Base-by-base conservation (phyloP, 1,139 yeast species). In the Geotrichum histeridarum region DNA sequence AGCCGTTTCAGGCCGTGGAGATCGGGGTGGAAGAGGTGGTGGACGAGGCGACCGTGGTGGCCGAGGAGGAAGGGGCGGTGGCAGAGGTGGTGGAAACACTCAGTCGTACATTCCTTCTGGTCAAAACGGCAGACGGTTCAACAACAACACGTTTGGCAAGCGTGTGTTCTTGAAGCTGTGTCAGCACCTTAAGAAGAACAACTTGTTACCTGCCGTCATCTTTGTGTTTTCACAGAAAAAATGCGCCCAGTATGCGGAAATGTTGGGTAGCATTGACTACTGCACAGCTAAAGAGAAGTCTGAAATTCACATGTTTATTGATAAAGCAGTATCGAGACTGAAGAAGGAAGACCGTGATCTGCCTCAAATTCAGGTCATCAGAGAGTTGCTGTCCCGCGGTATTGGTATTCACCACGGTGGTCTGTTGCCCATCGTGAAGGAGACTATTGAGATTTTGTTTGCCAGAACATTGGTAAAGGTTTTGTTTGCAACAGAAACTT, bases 331-430 rank as follows among this genome's bases (percentile, higher is more conserved):
- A 33, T 79, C 93, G 0, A 78, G 99, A 54, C 78, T 93, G 68
- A 88, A 87, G 64, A 85, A 84, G 62, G 99, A 93, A 64, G 99
- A 93, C 68, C 78, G 98, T 57, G 94, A 86, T 55, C 75, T 93
- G 54, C 99, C 99, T 0, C 99, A 93, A 69, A 93, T 93, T 56
- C 61, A 86, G 55, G 82, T 86, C 61, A 79, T 91, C 57, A 77
- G 95, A 61, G 95, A 89, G 38, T 76, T 93, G 77, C 73, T 93
- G 43, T 80, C 91, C 51, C 77, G 97, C 64, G 98, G 99, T 57
- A 86, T 93, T 61, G 98, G 96, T 0, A 95, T 93, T 1, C 99
- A 93, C 70, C 99, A 93, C 71, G 96, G 98, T 67, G 99, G 99
- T 1, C 73, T 93, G 54, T 74, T 93, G 56, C 99, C 99, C 0